phyloP scores from a whole-genome alignment of 768 basidiomycete genomes.

The Nidularia pulvinata region DNA sequence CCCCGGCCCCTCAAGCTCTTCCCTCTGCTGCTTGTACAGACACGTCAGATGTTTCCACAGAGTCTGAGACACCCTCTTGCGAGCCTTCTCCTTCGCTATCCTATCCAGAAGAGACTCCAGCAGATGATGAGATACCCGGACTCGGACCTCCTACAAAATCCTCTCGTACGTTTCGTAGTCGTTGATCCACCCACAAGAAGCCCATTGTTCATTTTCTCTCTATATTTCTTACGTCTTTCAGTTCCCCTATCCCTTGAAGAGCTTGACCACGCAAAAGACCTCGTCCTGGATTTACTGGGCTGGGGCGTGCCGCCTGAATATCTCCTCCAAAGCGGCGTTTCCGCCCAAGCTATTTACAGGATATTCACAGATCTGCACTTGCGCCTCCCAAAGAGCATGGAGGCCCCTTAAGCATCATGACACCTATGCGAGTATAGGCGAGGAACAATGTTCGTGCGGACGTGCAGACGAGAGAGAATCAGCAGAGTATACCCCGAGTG shows the following conservation, averaged over 20 bases:
- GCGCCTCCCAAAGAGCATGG: slow-evolving; percentile 26
- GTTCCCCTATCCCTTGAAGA: slow-evolving; percentile 32
- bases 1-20: not conserved
- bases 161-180: no score
- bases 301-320: slow-evolving; percentile 54
- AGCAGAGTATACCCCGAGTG: not conserved
- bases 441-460: not conserved
- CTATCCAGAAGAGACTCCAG: no score
- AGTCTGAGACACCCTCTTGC: no score
- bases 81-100: no score
- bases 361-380: slow-evolving; percentile 42
- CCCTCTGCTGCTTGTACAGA: no score
- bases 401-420: not conserved
- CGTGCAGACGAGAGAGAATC: not conserved
- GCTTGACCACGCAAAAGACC: slow-evolving; percentile 38
- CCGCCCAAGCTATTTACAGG: slow-evolving; percentile 28
- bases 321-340: slow-evolving; percentile 42
- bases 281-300: slow-evolving; percentile 56
- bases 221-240: slow-evolving; percentile 8
- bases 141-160: no score
- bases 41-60: no score
- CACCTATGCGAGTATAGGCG: not conserved
- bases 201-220: not conserved
- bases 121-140: no score
- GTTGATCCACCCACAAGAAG: no score